Evolutionary conservation across 75 land plant species (phyloP).

Genomic region (Pinus tabuliformis): DNA sequence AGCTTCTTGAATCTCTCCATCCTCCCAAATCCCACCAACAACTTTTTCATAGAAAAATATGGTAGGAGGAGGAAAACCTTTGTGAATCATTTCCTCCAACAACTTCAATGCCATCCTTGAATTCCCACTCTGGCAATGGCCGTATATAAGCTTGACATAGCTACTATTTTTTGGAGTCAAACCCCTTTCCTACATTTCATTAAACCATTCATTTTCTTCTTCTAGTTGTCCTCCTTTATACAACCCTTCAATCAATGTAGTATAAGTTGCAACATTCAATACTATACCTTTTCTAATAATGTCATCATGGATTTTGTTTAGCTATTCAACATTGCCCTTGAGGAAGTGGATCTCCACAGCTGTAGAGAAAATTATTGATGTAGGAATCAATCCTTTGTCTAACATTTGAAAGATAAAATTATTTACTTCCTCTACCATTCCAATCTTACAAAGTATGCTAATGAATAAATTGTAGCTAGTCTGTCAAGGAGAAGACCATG

Average conservation of each 20-base stretch:
- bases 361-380: conserved; percentile 60
- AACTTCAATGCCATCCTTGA: conserved; percentile 32
- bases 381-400: conserved; percentile 42
- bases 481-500: conserved; percentile 23
- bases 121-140: conserved; percentile 40
- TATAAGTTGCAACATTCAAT: too few relatives aligned
- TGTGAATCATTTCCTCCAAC: conserved; percentile 37
- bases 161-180: conserved; percentile 42
- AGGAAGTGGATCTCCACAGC: conserved; percentile 53
- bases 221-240: conserved; percentile 36
- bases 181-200: conserved; percentile 38
- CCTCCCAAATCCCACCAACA: background rate
- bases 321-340: conserved; percentile 56
- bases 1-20: background rate
- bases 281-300: too few relatives aligned
- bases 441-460: conserved; percentile 38
- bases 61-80: conserved; percentile 14
- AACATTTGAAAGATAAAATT: conserved; percentile 51
- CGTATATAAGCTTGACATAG: conserved; percentile 55
- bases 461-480: conserved; percentile 58
- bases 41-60: background rate
- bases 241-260: too few relatives aligned
- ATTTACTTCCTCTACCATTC: conserved; percentile 45
- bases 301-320: too few relatives aligned
- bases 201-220: conserved; percentile 27